Evolutionary conservation across 306 rosid species (phyloP).

Genomic region (Cotoneaster glaucophyllus): DNA sequence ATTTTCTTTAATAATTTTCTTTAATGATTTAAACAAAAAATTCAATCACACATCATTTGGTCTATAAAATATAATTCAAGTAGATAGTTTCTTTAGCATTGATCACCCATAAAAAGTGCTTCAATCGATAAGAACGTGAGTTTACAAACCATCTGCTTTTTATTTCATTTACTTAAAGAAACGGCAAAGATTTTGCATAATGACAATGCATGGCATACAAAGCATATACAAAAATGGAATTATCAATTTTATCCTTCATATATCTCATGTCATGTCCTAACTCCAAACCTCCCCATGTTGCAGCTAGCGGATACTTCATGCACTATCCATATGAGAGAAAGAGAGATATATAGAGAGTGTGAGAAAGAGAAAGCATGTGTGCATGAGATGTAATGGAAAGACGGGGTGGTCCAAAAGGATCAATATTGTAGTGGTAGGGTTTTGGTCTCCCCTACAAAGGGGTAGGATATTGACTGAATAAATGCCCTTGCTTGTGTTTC

Average conservation of each 20-base stretch:
- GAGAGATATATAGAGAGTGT: no score
- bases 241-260: not conserved
- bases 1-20: no score
- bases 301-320: not conserved
- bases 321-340: not conserved
- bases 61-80: no score
- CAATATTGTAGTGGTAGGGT: constrained; percentile 45
- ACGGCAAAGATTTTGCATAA: not conserved
- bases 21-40: no score
- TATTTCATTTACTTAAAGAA: not conserved
- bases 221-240: not conserved
- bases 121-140: not conserved
- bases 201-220: not conserved
- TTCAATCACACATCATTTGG: no score
- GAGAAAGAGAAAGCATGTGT: not conserved
- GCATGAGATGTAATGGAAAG: not conserved
- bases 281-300: not conserved
- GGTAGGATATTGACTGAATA: constrained; percentile 60
- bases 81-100: no score
- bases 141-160: not conserved
- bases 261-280: not conserved
- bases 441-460: constrained; percentile 45
- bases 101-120: not conserved
- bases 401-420: constrained; percentile 36
- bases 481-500: constrained; percentile 43